These are phyloP conservation scores for Glycine soja DNA, from an alignment of 306 rosid genomes.

Conservation along the genomic window DNA sequence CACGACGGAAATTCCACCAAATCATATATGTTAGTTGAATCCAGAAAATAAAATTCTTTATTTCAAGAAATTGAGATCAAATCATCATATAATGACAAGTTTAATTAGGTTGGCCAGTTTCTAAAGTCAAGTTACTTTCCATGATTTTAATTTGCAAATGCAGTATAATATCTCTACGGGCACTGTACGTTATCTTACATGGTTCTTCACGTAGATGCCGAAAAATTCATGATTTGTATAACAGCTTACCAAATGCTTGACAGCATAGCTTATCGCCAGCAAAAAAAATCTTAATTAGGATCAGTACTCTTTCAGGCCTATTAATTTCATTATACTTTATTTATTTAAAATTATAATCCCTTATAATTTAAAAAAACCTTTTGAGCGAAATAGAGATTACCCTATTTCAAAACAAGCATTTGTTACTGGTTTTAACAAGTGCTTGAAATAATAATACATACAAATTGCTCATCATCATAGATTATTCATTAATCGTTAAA, in stretches of 20 bases:
- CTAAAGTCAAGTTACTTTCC: neutral
- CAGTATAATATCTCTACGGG: neutral
- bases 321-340: neutral
- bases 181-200: neutral
- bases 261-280: neutral
- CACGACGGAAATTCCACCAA: neutral
- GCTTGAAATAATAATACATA: neutral
- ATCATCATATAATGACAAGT: neutral
- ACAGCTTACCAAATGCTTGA: neutral
- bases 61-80: neutral
- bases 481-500: neutral
- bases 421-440: neutral
- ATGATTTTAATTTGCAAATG: slow-evolving; percentile 12
- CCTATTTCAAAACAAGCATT: neutral
- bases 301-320: neutral
- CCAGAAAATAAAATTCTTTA: neutral
- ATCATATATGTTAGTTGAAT: neutral
- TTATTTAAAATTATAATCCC: neutral
- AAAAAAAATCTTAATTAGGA: neutral
- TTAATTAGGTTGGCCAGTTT: neutral
- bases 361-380: neutral
- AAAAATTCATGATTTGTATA: neutral
- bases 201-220: neutral
- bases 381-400: neutral
- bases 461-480: neutral